A percentile compares a stretch with the other conserved stretches of the same genome.
phyloP scores from a whole-genome alignment of 2,329 filamentous ascomycete species.

The Phaeosphaeria sp. region DNA sequence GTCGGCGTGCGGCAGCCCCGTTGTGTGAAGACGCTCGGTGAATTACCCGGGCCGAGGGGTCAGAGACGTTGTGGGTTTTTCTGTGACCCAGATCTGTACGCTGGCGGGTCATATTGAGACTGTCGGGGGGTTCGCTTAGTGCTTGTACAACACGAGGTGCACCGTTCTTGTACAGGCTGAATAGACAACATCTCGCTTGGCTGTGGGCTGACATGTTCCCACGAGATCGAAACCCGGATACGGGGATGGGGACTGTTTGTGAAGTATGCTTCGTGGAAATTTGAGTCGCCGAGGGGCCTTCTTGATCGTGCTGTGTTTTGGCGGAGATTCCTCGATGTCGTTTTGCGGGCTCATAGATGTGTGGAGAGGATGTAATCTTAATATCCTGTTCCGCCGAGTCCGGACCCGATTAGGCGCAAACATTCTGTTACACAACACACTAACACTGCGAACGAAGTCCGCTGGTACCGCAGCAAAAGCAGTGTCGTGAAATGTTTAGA shows the following conservation, averaged over 20 bases:
- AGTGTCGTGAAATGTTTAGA: neutral
- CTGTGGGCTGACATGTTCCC: constrained; percentile 8
- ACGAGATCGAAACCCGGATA: constrained; percentile 9
- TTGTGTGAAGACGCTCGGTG: neutral
- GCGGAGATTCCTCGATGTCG: neutral
- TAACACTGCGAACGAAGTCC: neutral
- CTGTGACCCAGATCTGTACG: neutral
- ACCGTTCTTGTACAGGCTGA: constrained; percentile 15
- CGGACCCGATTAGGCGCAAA: neutral
- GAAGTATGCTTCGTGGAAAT: neutral
- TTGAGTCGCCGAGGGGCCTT: neutral
- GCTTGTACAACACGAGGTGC: constrained; percentile 1
- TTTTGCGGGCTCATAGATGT: neutral
- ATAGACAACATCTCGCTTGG: constrained; percentile 16
- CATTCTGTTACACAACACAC: neutral
- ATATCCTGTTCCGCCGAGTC: neutral
- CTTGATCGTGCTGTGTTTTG: neutral
- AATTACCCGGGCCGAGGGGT: neutral
- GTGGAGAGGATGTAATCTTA: neutral
- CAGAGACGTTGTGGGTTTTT: neutral
- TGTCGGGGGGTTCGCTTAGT: constrained; percentile 8
- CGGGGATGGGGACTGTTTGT: neutral
- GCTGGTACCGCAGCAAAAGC: neutral
- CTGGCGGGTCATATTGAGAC: neutral
- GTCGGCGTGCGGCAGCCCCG: neutral